These are phyloP conservation scores for Cyberlindnera mrakii DNA, from an alignment of 805 yeast species.

Conservation along the genomic window DNA sequence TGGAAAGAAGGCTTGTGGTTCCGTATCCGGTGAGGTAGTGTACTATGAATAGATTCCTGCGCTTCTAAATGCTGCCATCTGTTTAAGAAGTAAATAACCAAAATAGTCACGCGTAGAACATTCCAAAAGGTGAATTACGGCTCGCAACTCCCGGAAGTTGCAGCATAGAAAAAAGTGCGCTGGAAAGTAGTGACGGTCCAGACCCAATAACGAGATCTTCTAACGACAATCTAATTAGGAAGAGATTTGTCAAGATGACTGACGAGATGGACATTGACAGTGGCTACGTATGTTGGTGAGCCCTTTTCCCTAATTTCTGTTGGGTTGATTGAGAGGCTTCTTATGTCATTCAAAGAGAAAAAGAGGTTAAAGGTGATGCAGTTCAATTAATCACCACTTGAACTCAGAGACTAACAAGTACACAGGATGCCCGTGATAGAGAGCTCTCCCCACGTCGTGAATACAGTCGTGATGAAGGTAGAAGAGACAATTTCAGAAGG, in stretches of 20 bases:
- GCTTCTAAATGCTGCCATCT: no score
- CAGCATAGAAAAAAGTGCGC: no score
- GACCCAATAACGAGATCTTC: no score
- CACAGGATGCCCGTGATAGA: slow-evolving; percentile 22
- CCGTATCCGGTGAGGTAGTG: slow-evolving; percentile 47
- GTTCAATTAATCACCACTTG: background rate
- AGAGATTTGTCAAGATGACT: slow-evolving; percentile 30
- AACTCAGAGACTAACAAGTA: background rate
- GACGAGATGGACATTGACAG: slow-evolving; percentile 56
- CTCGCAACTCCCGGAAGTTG: no score
- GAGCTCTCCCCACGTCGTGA: slow-evolving; percentile 24
- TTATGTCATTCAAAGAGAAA: no score
- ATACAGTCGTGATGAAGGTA: background rate
- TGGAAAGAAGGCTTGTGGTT: slow-evolving; percentile 74
- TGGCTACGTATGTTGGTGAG: slow-evolving; percentile 9
- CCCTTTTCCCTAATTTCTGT: background rate
- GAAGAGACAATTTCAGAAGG: background rate
- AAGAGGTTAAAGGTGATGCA: no score
- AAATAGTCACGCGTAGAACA: background rate
- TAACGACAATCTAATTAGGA: no score
- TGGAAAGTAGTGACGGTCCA: no score
- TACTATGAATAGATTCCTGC: slow-evolving; percentile 2
- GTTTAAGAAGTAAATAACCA: background rate
- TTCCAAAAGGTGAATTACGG: background rate
- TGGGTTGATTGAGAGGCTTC: background rate